Evolutionary conservation across 2,329 filamentous ascomycete genomes (phyloP).

Genomic region (Ophiostoma sp.): DNA sequence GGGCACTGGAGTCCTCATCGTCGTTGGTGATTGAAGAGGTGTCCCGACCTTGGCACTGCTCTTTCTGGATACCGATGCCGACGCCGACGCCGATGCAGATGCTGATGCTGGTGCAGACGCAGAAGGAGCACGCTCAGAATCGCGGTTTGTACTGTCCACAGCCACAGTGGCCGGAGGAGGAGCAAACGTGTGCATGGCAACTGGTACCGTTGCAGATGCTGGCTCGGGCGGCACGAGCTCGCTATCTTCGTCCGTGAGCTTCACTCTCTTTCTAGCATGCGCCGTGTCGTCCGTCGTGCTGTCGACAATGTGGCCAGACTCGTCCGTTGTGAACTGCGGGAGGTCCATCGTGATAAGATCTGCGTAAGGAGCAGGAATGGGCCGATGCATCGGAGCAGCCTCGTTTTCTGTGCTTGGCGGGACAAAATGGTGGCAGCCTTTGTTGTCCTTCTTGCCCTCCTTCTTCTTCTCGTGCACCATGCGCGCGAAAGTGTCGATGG

Average conservation of each 20-base stretch:
- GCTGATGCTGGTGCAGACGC: too few relatives aligned
- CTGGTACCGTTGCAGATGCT: neutral
- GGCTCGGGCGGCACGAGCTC: neutral
- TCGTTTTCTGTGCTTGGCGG: conserved; percentile 47
- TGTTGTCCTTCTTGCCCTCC: conserved; percentile 56
- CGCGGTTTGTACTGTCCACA: neutral
- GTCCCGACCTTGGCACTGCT: conserved; percentile 1
- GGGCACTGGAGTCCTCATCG: neutral
- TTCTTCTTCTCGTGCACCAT: conserved; percentile 57
- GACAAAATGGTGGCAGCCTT: conserved; percentile 56
- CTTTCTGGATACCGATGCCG: neutral
- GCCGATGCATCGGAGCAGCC: conserved; percentile 44
- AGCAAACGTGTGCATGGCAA: neutral
- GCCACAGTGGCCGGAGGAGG: neutral
- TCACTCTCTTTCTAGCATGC: conserved; percentile 43
- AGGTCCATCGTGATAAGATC: conserved; percentile 48
- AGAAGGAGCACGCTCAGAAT: neutral
- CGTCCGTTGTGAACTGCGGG: conserved; percentile 31
- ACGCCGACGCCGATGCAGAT: too few relatives aligned
- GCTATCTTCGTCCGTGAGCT: conserved; percentile 32
- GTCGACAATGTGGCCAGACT: neutral
- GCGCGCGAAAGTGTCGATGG: conserved; percentile 52
- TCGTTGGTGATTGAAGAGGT: neutral
- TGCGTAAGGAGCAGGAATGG: conserved; percentile 52
- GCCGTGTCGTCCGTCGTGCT: neutral